phyloP scores from a whole-genome alignment of 495 filamentous ascomycete species.

The Lepidopterella palustris region DNA sequence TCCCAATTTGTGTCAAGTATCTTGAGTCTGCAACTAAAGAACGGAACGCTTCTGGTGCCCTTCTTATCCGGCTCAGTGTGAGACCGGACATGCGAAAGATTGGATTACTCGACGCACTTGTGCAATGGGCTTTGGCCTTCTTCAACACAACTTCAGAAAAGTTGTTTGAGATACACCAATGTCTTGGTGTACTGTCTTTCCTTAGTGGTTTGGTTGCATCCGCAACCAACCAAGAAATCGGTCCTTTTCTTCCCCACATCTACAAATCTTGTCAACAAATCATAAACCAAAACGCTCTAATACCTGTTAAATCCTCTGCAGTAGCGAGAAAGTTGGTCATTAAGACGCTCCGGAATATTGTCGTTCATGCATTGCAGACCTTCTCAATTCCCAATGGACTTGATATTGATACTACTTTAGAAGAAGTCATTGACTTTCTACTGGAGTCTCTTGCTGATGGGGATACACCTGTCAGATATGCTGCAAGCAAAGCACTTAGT shows the following conservation, averaged over 20 bases:
- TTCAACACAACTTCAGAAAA: slow-evolving; percentile 39
- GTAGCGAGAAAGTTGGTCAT: slow-evolving; percentile 71
- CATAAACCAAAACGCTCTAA: slow-evolving; percentile 35
- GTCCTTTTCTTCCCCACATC: slow-evolving; percentile 43
- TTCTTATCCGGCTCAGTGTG: slow-evolving; percentile 76
- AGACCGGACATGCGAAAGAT: slow-evolving; percentile 80
- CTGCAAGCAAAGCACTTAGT: slow-evolving; percentile 87
- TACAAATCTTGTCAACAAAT: slow-evolving; percentile 49
- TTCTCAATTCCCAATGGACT: slow-evolving; percentile 21
- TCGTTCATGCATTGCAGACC: slow-evolving; percentile 52
- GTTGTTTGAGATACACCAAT: slow-evolving; percentile 47
- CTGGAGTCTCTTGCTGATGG: slow-evolving; percentile 67
- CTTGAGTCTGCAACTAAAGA: slow-evolving; percentile 76
- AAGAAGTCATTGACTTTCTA: slow-evolving; percentile 66
- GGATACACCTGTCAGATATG: slow-evolving; percentile 81
- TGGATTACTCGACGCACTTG: slow-evolving; percentile 57
- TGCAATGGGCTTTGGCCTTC: slow-evolving; percentile 59
- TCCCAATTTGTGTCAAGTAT: slow-evolving; percentile 63
- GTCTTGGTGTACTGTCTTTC: slow-evolving; percentile 70
- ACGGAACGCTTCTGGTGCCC: slow-evolving; percentile 70
- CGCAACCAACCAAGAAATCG: slow-evolving; percentile 49
- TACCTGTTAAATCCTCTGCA: slow-evolving; percentile 58
- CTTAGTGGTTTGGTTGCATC: slow-evolving; percentile 63
- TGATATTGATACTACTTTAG: slow-evolving; percentile 41
- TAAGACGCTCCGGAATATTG: slow-evolving; percentile 71